These are phyloP conservation scores for Nannizzia gypsea DNA, from an alignment of 2,329 filamentous ascomycete genomes.

Conservation along the genomic window DNA sequence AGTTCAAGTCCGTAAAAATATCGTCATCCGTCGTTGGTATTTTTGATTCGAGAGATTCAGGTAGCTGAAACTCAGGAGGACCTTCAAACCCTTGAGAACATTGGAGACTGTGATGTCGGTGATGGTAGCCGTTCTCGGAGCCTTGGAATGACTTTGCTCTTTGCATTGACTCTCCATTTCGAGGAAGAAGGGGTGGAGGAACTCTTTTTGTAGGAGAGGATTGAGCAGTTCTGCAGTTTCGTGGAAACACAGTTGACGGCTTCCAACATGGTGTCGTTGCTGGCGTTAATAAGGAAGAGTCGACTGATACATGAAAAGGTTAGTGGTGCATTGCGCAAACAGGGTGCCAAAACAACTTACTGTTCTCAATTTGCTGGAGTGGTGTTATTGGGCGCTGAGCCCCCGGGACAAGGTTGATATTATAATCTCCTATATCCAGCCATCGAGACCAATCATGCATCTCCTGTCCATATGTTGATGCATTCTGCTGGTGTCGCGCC, in stretches of 20 bases:
- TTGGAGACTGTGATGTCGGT: slow-evolving; percentile 16
- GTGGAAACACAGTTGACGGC: slow-evolving; percentile 25
- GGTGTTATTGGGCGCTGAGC: slow-evolving; percentile 50
- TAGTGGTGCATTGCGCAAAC: background rate
- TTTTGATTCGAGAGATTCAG: slow-evolving; percentile 45
- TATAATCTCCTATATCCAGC: slow-evolving; percentile 6
- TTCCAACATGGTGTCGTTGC: slow-evolving; percentile 48
- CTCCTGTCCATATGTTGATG: slow-evolving; percentile 27
- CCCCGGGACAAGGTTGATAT: slow-evolving; percentile 12
- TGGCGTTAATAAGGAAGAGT: slow-evolving; percentile 50
- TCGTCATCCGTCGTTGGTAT: slow-evolving; percentile 17
- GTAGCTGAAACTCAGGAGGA: slow-evolving; percentile 31
- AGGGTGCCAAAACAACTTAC: slow-evolving; percentile 35
- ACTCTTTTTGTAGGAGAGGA: slow-evolving; percentile 28
- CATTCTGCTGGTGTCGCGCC: slow-evolving; percentile 8
- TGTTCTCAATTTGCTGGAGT: slow-evolving; percentile 45
- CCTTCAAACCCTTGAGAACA: slow-evolving; percentile 44
- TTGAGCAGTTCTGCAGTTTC: slow-evolving; percentile 29
- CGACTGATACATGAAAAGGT: background rate
- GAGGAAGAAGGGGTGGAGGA: slow-evolving; percentile 21
- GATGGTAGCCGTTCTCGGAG: slow-evolving; percentile 22
- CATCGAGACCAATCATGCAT: slow-evolving; percentile 40
- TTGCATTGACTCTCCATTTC: slow-evolving; percentile 26
- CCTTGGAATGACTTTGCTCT: slow-evolving; percentile 39
- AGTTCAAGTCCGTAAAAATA: slow-evolving; percentile 14